Evolutionary conservation across 2,329 filamentous ascomycete species (phyloP).

Genomic region (Trichoderma polysporum): DNA sequence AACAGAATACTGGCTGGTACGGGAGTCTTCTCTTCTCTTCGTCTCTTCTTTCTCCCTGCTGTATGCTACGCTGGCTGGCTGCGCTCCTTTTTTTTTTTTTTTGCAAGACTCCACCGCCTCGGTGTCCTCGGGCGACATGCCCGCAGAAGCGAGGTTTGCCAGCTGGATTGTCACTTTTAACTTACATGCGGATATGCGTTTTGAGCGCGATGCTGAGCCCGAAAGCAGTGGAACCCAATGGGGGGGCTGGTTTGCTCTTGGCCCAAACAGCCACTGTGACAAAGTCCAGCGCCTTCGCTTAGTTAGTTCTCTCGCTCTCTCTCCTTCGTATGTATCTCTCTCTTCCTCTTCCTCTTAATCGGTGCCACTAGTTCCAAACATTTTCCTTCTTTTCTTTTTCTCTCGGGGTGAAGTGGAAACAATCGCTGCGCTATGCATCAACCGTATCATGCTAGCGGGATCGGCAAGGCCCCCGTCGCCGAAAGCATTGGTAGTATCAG

Average conservation of each 20-base stretch:
- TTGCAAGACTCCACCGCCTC: not conserved
- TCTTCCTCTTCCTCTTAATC: not conserved
- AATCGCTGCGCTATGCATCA: not conserved
- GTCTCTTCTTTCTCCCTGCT: not conserved
- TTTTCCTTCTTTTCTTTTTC: not conserved
- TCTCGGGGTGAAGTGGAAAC: not conserved
- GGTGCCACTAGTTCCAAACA: not conserved
- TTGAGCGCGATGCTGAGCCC: constrained; percentile 16
- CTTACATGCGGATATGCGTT: not conserved
- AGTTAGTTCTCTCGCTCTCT: not conserved
- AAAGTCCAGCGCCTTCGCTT: not conserved
- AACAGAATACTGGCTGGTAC: too few relatives aligned
- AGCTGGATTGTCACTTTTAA: constrained; percentile 3
- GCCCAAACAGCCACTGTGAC: not conserved
- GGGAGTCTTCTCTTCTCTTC: not conserved
- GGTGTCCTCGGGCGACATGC: not conserved
- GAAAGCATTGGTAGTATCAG: not conserved
- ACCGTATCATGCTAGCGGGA: not conserved
- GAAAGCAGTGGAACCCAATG: constrained; percentile 15
- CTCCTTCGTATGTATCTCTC: not conserved
- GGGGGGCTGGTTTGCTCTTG: not conserved
- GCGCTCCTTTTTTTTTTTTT: not conserved
- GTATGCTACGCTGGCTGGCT: not conserved
- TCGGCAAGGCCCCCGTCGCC: not conserved
- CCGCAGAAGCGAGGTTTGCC: not conserved